Conservation (phyloP, 805 yeast species). For the Pichia paraexigua region DNA sequence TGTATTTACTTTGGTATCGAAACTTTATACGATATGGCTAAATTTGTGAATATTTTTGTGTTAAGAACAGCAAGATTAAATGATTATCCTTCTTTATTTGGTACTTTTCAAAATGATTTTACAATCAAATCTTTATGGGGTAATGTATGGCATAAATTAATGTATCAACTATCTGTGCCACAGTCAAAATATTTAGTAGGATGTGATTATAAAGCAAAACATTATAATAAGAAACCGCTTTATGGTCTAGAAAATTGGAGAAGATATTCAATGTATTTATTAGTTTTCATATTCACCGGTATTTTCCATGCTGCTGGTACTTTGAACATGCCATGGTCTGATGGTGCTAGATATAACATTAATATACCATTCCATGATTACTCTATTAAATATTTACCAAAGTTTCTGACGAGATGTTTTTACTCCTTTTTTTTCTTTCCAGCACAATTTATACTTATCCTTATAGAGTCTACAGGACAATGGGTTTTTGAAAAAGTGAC, state of each 20-base stretch:
- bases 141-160: neutral
- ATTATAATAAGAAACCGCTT: neutral
- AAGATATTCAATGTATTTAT: neutral
- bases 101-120: neutral
- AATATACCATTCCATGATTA: neutral
- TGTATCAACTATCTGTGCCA: neutral
- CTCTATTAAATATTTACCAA: neutral
- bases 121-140: neutral
- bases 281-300: neutral
- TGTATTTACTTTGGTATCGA: neutral
- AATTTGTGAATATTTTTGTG: too few species aligned
- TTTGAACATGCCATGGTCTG: neutral
- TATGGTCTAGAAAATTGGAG: neutral
- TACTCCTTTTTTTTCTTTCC: neutral
- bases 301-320: neutral
- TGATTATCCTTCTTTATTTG: neutral
- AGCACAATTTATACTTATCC: neutral
- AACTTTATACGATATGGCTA: neutral
- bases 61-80: neutral
- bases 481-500: neutral
- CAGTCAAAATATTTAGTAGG: neutral
- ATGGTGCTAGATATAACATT: neutral
- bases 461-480: neutral
- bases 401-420: neutral
- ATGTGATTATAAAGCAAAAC: neutral